phyloP scores from a whole-genome alignment of 768 basidiomycete genomes.

The Coprinopsis cinerea region DNA sequence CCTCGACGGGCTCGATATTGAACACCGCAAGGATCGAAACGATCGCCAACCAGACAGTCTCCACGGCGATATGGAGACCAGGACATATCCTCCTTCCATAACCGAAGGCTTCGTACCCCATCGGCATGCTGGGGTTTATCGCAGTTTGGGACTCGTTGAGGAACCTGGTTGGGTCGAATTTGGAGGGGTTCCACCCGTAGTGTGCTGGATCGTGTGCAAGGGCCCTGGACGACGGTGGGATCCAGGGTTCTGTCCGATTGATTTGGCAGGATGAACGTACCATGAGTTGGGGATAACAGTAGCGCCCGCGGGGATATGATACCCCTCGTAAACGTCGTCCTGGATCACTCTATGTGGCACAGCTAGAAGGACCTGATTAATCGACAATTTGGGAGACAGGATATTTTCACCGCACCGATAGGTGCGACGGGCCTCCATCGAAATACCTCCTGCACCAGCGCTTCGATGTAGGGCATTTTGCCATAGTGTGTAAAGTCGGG shows the following conservation, averaged over 20 bases:
- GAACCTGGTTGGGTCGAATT: slow-evolving; percentile 6
- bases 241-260: not conserved
- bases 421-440: slow-evolving; percentile 3
- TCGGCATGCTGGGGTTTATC: not conserved
- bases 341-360: slow-evolving; percentile 8
- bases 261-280: not conserved
- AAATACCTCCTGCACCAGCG: slow-evolving; percentile 1
- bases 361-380: not conserved
- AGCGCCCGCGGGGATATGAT: slow-evolving; percentile 10
- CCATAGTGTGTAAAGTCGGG: slow-evolving; percentile 1
- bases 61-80: slow-evolving; percentile 24
- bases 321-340: slow-evolving; percentile 13
- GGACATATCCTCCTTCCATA: slow-evolving; percentile 22
- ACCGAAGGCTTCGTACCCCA: slow-evolving; percentile 4
- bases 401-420: not conserved
- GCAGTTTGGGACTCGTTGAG: not conserved
- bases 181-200: slow-evolving; percentile 1
- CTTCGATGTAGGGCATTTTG: slow-evolving; percentile 5
- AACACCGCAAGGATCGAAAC: slow-evolving; percentile 28
- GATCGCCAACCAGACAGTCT: slow-evolving; percentile 22
- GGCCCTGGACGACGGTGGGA: not conserved
- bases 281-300: slow-evolving; percentile 9
- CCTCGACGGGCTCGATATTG: slow-evolving; percentile 14
- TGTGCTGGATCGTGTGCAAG: slow-evolving; percentile 1
- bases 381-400: not conserved